These are phyloP conservation scores for Zoysia matrella DNA, from an alignment of 202 grass and related monocot species.

Conservation along the genomic window DNA sequence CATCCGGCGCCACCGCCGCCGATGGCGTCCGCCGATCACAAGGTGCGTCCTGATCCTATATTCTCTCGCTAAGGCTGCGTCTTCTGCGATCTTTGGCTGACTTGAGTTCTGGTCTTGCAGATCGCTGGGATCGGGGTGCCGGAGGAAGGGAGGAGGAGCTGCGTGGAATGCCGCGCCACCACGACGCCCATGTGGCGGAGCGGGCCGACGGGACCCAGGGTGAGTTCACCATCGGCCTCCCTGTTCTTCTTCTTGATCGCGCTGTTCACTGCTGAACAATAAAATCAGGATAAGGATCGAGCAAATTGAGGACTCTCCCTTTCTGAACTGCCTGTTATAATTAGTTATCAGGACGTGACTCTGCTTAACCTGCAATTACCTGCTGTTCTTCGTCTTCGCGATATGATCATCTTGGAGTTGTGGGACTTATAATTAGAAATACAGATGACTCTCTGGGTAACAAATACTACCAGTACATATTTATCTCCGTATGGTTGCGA, in stretches of 20 bases:
- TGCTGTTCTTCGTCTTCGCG: neutral
- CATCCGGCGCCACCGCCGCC: neutral
- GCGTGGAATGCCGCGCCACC: constrained; percentile 76
- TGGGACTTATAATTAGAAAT: neutral
- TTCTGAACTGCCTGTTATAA: neutral
- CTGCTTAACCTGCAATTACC: neutral
- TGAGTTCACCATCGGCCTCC: constrained; percentile 35
- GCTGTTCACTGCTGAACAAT: neutral
- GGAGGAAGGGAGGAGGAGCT: constrained; percentile 57
- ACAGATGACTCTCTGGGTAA: neutral
- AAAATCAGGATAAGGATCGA: neutral
- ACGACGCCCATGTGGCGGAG: constrained; percentile 85
- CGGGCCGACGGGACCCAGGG: constrained; percentile 82
- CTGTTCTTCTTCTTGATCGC: neutral
- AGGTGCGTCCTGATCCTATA: constrained; percentile 10
- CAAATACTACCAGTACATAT: too few relatives aligned
- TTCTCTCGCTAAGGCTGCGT: neutral
- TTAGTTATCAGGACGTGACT: neutral
- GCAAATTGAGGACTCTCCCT: neutral
- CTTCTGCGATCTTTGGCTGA: neutral
- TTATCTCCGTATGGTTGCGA: neutral
- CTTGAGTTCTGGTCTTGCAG: neutral
- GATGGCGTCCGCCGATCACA: constrained; percentile 48
- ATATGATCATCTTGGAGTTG: constrained; percentile 3
- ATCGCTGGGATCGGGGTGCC: constrained; percentile 37